Evolutionary conservation across 352 stramenopile species (phyloP), one percentile per base, ranked within the genome.

Genomic region (Pythium sukuiense): DNA sequence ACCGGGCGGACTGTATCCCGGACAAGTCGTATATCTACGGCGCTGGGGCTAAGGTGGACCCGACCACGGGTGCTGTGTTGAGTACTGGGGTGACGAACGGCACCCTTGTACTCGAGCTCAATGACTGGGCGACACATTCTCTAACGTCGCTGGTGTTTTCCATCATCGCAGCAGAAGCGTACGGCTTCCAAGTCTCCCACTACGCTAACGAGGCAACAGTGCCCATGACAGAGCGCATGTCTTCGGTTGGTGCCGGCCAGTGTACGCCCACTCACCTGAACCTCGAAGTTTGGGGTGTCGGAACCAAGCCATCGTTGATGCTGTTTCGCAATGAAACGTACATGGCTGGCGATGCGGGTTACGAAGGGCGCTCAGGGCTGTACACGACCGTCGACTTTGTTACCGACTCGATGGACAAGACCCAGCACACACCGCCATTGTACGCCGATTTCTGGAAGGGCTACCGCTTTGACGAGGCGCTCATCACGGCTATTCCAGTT

Each of bases 371-470:
- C 6, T 63, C 68, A 1, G 72, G 74, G 0, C 27, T 80, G 16
- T 82, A 79, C 65, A 85, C 77, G 0, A 76, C 70, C 9, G 43
- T 43, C 2, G 69, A 77, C 20, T 80, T 81, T 18, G 55, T 82
- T 0, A 30, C 63, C 1, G 48, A 76, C 0, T 65, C 27, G 1
- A 52, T 64, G n/a, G 65, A 77, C 39, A 46, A 32, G 3, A 59
- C 48, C 14, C 57, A 61, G 30, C 64, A 71, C 55, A 43, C 59
- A 0, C 18, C 29, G 1, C 54, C 61, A 20, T 70, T 69, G 20
- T 69, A 60, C 20, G 59, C 69, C 4, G 65, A 76, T 60, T 86
- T 79, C 46, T 86, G 76, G 75, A 57, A 70, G 2, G 69, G 74
- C 53, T 86, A 79, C 60, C 60, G 26, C 18, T 27, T 14, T 14